These are phyloP conservation scores for Colletotrichum acutatum DNA, from an alignment of 2,329 filamentous ascomycete species.

Conservation along the genomic window DNA sequence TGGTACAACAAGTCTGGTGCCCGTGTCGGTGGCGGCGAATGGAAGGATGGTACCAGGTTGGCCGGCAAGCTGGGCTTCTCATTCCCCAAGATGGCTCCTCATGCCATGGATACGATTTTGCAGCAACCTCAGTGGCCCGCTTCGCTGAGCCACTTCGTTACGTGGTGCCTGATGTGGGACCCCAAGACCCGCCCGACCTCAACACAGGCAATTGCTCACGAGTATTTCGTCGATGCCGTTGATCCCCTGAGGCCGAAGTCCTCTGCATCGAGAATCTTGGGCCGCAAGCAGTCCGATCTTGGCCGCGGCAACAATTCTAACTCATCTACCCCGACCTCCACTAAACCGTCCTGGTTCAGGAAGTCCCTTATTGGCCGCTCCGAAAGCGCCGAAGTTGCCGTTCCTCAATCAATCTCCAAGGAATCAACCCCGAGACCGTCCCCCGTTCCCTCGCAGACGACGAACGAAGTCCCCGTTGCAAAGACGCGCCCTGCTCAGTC, in stretches of 20 bases:
- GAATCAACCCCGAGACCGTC: constrained; percentile 58
- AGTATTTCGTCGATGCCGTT: constrained; percentile 92
- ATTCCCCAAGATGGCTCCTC: constrained; percentile 99
- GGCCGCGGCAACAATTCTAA: constrained; percentile 73
- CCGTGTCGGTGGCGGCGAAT: constrained; percentile 93
- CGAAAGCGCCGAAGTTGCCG: constrained; percentile 72
- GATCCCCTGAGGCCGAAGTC: constrained; percentile 95
- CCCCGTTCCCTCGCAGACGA: constrained; percentile 54
- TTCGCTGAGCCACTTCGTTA: constrained; percentile 91
- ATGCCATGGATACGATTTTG: constrained; percentile 94
- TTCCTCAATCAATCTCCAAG: constrained; percentile 58
- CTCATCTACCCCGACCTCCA: constrained; percentile 68
- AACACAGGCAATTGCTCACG: constrained; percentile 91
- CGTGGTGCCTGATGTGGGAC: constrained; percentile 99
- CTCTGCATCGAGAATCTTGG: constrained; percentile 83
- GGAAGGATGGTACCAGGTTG: constrained; percentile 92
- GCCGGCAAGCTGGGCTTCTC: constrained; percentile 98
- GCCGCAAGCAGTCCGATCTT: constrained; percentile 90
- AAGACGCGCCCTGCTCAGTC: constrained; percentile 65
- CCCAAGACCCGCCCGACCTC: constrained; percentile 92
- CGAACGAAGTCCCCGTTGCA: constrained; percentile 52
- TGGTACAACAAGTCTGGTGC: constrained; percentile 95
- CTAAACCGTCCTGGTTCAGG: constrained; percentile 96
- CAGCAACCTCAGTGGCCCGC: constrained; percentile 91
- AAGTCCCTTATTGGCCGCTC: constrained; percentile 90